Evolutionary conservation across 345 rosid species (phyloP).

Genomic region (Stellera chamaejasme): DNA sequence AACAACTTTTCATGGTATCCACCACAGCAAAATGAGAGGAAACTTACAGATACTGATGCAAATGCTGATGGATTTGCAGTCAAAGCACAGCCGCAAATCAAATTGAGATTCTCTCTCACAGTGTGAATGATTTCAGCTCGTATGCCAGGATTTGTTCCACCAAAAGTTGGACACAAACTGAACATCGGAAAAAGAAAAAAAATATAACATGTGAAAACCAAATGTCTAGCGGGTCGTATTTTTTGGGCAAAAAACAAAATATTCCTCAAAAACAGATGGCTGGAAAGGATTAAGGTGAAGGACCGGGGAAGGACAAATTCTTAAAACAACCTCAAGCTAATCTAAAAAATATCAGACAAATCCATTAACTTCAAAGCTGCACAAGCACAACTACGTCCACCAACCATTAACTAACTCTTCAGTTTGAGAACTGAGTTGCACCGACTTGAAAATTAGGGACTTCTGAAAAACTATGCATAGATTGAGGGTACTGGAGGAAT

Average conservation of each 20-base stretch:
- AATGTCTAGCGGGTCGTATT: background rate
- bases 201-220: slow-evolving; percentile 1
- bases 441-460: too few species aligned
- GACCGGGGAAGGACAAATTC: too few species aligned
- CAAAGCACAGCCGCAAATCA: slow-evolving; percentile 66
- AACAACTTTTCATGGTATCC: too few species aligned
- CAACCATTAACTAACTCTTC: too few species aligned
- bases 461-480: too few species aligned
- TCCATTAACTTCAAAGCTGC: too few species aligned
- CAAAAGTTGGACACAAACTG: slow-evolving; percentile 76
- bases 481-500: too few species aligned
- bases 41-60: slow-evolving; percentile 76
- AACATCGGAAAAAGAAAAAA: background rate
- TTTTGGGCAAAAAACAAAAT: background rate
- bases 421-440: too few species aligned
- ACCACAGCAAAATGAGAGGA: background rate
- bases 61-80: slow-evolving; percentile 64
- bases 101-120: slow-evolving; percentile 61
- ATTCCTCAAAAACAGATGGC: background rate
- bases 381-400: too few species aligned
- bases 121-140: slow-evolving; percentile 73
- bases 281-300: too few species aligned
- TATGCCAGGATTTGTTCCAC: slow-evolving; percentile 91
- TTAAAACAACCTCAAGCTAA: too few species aligned
- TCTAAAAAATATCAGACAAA: too few species aligned